Evolutionary conservation across 2,329 filamentous ascomycete genomes (phyloP).

Genomic region (Exophiala lecanii-corni): DNA sequence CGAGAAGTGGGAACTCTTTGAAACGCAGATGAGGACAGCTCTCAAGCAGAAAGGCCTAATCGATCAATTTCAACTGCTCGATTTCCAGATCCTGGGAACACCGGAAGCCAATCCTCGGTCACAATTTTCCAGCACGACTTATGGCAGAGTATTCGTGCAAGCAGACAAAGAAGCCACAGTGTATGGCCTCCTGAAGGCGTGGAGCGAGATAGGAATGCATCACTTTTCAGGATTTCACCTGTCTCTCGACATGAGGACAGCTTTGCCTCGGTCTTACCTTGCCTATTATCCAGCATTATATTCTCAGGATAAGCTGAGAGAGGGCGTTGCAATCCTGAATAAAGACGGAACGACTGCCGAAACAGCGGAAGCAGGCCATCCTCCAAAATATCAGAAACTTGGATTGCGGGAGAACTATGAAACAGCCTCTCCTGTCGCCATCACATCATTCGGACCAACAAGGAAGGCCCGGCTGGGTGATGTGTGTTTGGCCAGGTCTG

Average conservation of each 20-base stretch:
- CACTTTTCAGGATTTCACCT: conserved; percentile 44
- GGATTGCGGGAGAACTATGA: conserved; percentile 25
- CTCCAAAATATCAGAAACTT: conserved; percentile 20
- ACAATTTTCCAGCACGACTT: conserved; percentile 43
- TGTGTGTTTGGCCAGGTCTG: conserved; percentile 41
- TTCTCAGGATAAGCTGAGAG: conserved; percentile 29
- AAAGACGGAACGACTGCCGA: conserved; percentile 24
- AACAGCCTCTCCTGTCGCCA: conserved; percentile 15
- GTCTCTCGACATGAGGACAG: conserved; percentile 40
- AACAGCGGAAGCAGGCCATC: conserved; percentile 22
- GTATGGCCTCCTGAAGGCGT: conserved; percentile 20
- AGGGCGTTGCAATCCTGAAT: conserved; percentile 28
- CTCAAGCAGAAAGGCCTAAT: conserved; percentile 34
- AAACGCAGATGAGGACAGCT: conserved; percentile 44
- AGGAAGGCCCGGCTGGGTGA: conserved; percentile 39
- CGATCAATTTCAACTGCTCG: conserved; percentile 46
- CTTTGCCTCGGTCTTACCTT: conserved; percentile 38
- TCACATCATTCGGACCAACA: conserved; percentile 29
- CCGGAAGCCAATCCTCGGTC: conserved; percentile 36
- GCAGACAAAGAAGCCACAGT: conserved; percentile 26
- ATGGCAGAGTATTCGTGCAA: conserved; percentile 43
- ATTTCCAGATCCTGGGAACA: conserved; percentile 47
- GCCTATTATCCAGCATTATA: conserved; percentile 40
- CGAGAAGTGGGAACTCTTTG: conserved; percentile 48
- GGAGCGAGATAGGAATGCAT: conserved; percentile 32